Evolutionary conservation across 306 rosid genomes (phyloP).

Genomic region (Cicer bijugum): DNA sequence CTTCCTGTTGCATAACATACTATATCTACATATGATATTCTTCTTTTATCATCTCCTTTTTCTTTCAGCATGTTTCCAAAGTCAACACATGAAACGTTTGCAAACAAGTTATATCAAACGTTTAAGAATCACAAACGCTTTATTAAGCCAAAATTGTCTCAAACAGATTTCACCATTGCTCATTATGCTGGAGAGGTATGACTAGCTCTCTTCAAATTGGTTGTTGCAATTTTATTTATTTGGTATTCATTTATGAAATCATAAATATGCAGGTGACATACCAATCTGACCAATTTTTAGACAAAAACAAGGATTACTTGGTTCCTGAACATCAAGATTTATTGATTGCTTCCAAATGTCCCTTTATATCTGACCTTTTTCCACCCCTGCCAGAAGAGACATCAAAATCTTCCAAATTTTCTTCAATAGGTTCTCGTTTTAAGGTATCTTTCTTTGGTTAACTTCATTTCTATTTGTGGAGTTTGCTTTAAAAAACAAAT

Average conservation of each 20-base stretch:
- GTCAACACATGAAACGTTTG: constrained; percentile 97
- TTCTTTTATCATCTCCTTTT: constrained; percentile 24
- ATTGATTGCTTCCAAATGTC: constrained; percentile 83
- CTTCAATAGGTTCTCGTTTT: constrained; percentile 96
- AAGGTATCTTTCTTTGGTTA: constrained; percentile 64
- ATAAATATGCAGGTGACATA: constrained; percentile 72
- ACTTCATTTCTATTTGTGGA: constrained; percentile 25
- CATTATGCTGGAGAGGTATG: constrained; percentile 99
- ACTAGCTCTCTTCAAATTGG: constrained; percentile 38
- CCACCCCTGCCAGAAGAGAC: constrained; percentile 94
- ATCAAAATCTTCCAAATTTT: constrained; percentile 92
- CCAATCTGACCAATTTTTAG: constrained; percentile 94
- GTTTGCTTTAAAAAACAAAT: constrained; percentile 31
- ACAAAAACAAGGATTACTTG: constrained; percentile 96
- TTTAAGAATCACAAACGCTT: constrained; percentile 88
- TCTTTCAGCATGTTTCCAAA: constrained; percentile 98
- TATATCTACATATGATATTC: constrained; percentile 26
- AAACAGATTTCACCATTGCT: constrained; percentile 79
- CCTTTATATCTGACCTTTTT: constrained; percentile 96
- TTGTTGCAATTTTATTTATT: constrained; percentile 37
- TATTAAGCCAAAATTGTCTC: constrained; percentile 96
- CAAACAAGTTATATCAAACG: constrained; percentile 95
- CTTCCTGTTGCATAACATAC: constrained; percentile 34
- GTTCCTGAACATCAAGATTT: constrained; percentile 97
- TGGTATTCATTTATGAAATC: constrained; percentile 38